These are phyloP conservation scores for Calophaca sinica DNA, from an alignment of 306 rosid genomes.

Conservation along the genomic window DNA sequence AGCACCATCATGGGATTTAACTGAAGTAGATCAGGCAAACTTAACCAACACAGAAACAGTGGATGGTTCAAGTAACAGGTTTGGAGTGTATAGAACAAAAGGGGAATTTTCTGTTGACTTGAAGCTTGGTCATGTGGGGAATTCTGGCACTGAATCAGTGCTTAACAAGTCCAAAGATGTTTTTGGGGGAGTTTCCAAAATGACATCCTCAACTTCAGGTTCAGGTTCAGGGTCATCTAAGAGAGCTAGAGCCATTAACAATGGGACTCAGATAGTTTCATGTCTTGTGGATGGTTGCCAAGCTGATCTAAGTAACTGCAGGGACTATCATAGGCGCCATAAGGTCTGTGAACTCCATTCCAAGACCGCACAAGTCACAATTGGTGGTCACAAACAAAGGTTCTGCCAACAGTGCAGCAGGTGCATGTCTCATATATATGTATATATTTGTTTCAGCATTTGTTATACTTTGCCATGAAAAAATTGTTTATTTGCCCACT, in stretches of 20 bases:
- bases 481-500: constrained; percentile 21
- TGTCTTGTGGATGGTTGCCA: constrained; percentile 94
- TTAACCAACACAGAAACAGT: constrained; percentile 61
- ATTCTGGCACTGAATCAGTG: constrained; percentile 51
- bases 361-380: constrained; percentile 84
- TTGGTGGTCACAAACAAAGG: constrained; percentile 83
- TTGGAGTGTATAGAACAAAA: constrained; percentile 55
- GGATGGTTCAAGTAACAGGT: constrained; percentile 64
- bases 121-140: constrained; percentile 85
- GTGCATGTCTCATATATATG: constrained; percentile 45
- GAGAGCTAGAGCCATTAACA: constrained; percentile 74
- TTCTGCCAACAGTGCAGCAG: constrained; percentile 99
- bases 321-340: constrained; percentile 95
- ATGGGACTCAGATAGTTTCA: constrained; percentile 65
- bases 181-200: constrained; percentile 58
- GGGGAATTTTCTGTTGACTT: constrained; percentile 88
- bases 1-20: constrained; percentile 81
- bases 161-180: constrained; percentile 57
- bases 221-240: constrained; percentile 73
- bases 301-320: constrained; percentile 80
- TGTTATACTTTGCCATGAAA: neutral
- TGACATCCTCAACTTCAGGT: constrained; percentile 52
- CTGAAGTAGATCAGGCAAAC: constrained; percentile 65
- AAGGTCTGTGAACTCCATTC: constrained; percentile 97
- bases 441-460: neutral